Percentiles rank a stretch among this genome's conserved stretches.
These are phyloP conservation scores for Colletotrichum horii DNA, from an alignment of 2,329 filamentous ascomycete genomes.

Conservation along the genomic window DNA sequence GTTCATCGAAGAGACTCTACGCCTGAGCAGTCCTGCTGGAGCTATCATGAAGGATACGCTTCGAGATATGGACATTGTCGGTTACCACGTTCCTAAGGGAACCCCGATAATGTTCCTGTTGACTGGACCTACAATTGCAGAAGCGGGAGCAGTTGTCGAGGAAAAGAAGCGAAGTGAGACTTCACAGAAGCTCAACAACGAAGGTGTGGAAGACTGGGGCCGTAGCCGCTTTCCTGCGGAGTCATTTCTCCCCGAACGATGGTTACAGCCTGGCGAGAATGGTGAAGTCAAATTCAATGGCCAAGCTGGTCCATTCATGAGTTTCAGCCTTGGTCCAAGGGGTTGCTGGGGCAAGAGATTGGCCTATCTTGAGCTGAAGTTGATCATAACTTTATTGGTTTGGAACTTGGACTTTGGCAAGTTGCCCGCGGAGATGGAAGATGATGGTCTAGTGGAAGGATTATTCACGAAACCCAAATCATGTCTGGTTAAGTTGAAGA, in stretches of 20 bases:
- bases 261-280: background rate
- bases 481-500: background rate
- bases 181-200: background rate
- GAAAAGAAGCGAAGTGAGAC: background rate
- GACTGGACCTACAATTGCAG: background rate
- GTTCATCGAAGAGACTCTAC: constrained; percentile 34
- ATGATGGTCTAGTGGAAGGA: background rate
- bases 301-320: background rate
- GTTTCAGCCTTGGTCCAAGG: background rate
- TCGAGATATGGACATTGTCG: background rate
- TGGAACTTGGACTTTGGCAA: background rate
- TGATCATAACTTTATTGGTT: background rate
- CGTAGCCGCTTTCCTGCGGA: background rate
- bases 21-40: constrained; percentile 16
- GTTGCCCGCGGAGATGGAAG: background rate
- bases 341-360: background rate
- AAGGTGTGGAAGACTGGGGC: background rate
- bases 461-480: background rate
- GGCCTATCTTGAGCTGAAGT: background rate
- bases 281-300: background rate
- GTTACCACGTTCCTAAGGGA: background rate
- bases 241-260: background rate
- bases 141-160: background rate
- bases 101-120: background rate
- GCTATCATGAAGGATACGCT: background rate